A percentile compares a stretch with the other conserved stretches of the same genome.
These are phyloP conservation scores for Citrus maxima DNA, from an alignment of 345 rosid genomes.

Conservation along the genomic window DNA sequence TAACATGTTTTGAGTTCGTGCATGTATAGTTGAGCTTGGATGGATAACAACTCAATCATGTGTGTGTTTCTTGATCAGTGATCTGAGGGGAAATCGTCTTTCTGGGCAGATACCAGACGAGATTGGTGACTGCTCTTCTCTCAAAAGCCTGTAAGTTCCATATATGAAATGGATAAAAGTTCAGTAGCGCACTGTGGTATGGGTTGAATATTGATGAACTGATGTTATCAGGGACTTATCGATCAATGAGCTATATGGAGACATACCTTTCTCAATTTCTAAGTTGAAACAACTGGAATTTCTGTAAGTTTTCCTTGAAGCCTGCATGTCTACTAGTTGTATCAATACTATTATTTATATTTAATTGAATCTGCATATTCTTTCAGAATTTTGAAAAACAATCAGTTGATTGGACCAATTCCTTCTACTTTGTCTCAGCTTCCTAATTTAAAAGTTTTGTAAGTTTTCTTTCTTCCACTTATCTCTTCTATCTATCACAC, in stretches of 20 bases:
- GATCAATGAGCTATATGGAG: conserved; percentile 78
- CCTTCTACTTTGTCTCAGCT: conserved; percentile 93
- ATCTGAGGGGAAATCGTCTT: conserved; percentile 69
- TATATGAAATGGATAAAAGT: not conserved
- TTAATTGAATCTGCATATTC: not conserved
- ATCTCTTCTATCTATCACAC: not conserved
- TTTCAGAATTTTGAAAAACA: conserved; percentile 73
- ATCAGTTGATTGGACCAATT: conserved; percentile 81
- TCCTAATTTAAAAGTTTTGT: conserved; percentile 87
- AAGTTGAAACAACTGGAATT: conserved; percentile 81
- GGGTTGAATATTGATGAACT: conserved; percentile 7
- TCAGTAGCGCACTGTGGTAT: not conserved
- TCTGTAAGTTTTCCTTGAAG: conserved; percentile 50
- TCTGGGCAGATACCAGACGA: conserved; percentile 97
- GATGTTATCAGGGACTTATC: conserved; percentile 69
- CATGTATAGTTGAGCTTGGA: not conserved
- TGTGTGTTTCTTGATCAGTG: conserved; percentile 39
- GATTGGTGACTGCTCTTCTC: conserved; percentile 86
- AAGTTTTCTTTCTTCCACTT: conserved; percentile 26
- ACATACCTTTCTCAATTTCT: conserved; percentile 86
- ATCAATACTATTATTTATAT: not conserved
- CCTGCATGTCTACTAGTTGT: not conserved
- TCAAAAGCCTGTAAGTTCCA: conserved; percentile 65
- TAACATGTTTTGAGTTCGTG: not conserved
- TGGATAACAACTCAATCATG: not conserved